These are phyloP conservation scores for Pterocarpus santalinus DNA, from an alignment of 306 rosid species.

Conservation along the genomic window DNA sequence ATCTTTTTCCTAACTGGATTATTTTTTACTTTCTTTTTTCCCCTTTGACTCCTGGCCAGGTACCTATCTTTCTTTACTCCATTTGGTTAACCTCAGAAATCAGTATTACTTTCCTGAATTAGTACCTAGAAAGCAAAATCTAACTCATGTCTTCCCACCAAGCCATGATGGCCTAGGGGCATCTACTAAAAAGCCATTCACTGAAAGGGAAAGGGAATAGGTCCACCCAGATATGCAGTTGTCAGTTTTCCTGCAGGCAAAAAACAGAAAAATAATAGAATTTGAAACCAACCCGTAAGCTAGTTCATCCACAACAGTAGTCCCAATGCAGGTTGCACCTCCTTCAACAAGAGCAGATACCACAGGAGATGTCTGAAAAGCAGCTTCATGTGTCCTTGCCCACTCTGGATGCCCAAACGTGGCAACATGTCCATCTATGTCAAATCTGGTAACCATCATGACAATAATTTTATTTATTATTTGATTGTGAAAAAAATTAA, in stretches of 20 bases:
- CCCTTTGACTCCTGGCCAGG: background rate
- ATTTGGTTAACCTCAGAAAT: background rate
- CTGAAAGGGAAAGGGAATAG: background rate
- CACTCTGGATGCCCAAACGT: conserved; percentile 99
- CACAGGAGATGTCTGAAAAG: conserved; percentile 74
- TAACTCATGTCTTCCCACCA: background rate
- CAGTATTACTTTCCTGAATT: background rate
- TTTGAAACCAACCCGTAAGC: conserved; percentile 66
- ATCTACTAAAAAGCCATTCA: background rate
- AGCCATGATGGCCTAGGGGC: background rate
- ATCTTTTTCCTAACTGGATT: too few species aligned
- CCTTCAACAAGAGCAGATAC: conserved; percentile 82
- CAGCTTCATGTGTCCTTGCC: conserved; percentile 81
- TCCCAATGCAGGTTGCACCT: conserved; percentile 90
- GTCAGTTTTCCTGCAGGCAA: too few species aligned
- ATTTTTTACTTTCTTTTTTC: background rate
- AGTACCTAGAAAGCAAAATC: background rate
- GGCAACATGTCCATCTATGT: conserved; percentile 80
- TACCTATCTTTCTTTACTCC: background rate
- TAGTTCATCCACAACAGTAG: conserved; percentile 78
- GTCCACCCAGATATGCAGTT: too few species aligned
- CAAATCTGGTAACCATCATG: conserved; percentile 63
- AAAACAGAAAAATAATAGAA: background rate
- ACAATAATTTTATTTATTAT: background rate
- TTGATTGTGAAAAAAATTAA: too few species aligned